Percentiles rank a stretch among this genome's conserved stretches.
Conservation (phyloP, 352 stramenopile species). For the Pythium oligandrum region DNA sequence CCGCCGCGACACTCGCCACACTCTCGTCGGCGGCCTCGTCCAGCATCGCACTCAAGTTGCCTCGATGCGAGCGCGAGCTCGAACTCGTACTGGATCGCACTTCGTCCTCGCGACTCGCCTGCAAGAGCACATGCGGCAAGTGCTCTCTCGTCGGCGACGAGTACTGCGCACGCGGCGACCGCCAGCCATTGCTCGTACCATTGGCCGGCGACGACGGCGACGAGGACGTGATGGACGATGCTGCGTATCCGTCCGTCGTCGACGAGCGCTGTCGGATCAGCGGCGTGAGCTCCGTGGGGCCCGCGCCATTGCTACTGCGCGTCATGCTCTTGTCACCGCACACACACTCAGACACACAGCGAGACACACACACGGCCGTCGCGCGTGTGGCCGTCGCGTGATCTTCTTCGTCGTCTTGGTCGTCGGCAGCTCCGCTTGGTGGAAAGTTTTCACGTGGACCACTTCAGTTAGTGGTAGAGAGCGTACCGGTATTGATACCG, state of each 20-base stretch:
- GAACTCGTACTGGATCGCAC: neutral
- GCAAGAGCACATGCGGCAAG: neutral
- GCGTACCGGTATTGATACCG: too few species aligned
- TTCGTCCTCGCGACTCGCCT: neutral
- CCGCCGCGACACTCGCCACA: too few species aligned
- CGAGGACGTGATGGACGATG: neutral
- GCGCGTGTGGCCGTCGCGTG: too few species aligned
- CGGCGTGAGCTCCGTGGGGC: slow-evolving; percentile 52
- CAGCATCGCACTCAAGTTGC: slow-evolving; percentile 7
- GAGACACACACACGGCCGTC: too few species aligned
- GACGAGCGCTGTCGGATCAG: slow-evolving; percentile 26
- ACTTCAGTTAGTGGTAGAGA: too few species aligned
- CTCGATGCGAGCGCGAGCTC: neutral
- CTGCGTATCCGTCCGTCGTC: neutral
- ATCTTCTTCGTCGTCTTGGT: too few species aligned
- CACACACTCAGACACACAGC: too few species aligned
- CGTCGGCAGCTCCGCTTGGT: too few species aligned
- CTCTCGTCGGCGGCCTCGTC: neutral
- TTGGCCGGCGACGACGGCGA: slow-evolving; percentile 4
- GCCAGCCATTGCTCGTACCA: neutral
- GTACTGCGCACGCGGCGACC: slow-evolving; percentile 4
- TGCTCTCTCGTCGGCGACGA: slow-evolving; percentile 3
- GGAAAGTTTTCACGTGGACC: too few species aligned
- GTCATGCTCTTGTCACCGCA: neutral
- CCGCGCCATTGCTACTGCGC: slow-evolving; percentile 5